Conservation (phyloP, 495 filamentous ascomycete species). For the Chaetomium tenue region DNA sequence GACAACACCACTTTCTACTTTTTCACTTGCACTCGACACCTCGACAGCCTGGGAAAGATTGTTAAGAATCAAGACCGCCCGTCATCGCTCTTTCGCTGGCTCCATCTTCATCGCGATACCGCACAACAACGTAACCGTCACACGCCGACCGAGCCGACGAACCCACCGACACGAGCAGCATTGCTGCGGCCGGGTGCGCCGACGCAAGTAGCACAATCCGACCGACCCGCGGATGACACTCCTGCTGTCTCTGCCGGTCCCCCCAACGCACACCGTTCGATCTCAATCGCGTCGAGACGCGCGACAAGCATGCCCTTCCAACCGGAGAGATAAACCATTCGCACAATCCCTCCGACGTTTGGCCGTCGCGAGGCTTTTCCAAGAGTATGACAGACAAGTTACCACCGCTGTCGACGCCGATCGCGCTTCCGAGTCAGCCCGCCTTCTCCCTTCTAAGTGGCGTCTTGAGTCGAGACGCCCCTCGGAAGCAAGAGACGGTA, state of each 20-base stretch:
- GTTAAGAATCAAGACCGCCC: background rate
- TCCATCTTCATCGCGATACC: conserved; percentile 13
- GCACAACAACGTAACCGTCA: background rate
- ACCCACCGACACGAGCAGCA: conserved; percentile 14
- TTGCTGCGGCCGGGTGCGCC: conserved; percentile 4
- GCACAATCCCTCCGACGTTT: conserved; percentile 40
- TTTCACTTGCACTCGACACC: background rate
- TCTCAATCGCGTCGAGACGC: conserved; percentile 40
- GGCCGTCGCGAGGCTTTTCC: conserved; percentile 59
- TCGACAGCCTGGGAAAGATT: background rate
- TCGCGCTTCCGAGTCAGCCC: conserved; percentile 52
- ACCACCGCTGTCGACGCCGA: conserved; percentile 59
- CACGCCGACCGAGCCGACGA: conserved; percentile 18
- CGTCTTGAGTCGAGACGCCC: conserved; percentile 54
- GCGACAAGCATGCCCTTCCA: conserved; percentile 60
- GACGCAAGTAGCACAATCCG: conserved; percentile 18
- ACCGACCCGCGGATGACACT: conserved; percentile 33
- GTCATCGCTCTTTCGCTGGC: conserved; percentile 1
- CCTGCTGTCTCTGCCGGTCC: conserved; percentile 22
- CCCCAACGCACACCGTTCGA: conserved; percentile 23
- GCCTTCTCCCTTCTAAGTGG: conserved; percentile 52
- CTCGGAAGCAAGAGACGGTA: conserved; percentile 52
- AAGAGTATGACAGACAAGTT: conserved; percentile 93
- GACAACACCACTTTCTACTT: conserved; percentile 16
- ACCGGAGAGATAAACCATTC: conserved; percentile 49